Evolutionary conservation across 306 rosid species (phyloP), one percentile per base, ranked within the genome.

Genomic region (Pterocarpus santalinus): DNA sequence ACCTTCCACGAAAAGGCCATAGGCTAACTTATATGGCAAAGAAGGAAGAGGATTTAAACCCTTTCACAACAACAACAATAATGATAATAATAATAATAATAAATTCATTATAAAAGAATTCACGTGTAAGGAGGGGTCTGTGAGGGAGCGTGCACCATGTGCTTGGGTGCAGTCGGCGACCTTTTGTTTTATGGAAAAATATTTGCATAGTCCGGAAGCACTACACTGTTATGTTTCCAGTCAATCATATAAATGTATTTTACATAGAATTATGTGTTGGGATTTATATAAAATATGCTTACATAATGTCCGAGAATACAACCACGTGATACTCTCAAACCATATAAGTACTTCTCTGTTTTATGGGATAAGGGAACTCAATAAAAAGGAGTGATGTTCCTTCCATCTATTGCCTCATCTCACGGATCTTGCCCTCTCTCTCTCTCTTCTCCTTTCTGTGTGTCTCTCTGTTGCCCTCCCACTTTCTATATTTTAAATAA

Each of bases 381-480:
- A 58, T 71, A 35, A 65, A 84, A 87, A 87, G 70, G 49, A 83
- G 90, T 84, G 85, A 86, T 85, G 85, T 86, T 81, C 85, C 88
- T 89, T 85, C 75, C 86, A 52, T 82, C 82, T 78, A 74, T 81
- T 84, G 56, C 91, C 97, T 89, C 92, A 90, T 91, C 94, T 91
- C 92, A 88, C 94, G 97, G 98, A 94, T 92, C 97, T 88, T 91
- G 97, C 92, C 89, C 55, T 76, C 81, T 74, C 13, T 56, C 79
- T 72, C 62, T 83, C 78, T 51, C 10, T 13, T 3, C 13, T 12
- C 16, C 52, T 16, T 41, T 62, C 14, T 41, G 32, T 16, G 2
- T 17, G 71, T 51, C 72, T 72, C 49, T 32, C 5, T 33, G 2
- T 49, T 2, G 30, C 33, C 57, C 44, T n/a, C 43, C 72, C 76